Evolutionary conservation across 306 rosid genomes (phyloP).

Genomic region (Ceratonia siliqua): DNA sequence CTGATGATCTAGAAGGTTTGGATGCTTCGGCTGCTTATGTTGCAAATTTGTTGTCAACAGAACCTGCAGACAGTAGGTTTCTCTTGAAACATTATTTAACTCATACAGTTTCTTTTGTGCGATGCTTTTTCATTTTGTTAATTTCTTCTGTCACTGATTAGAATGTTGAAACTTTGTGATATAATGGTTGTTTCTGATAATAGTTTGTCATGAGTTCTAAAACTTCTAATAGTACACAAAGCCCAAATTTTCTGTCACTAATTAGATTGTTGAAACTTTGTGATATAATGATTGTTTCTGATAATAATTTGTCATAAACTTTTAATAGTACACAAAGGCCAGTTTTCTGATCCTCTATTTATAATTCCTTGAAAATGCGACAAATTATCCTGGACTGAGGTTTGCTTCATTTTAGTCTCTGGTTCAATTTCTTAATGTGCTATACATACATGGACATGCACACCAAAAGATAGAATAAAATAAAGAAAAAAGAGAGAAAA

Average conservation of each 20-base stretch:
- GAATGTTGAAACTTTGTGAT: background rate
- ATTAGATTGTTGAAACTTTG: background rate
- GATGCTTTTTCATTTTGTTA: background rate
- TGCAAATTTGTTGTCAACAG: constrained; percentile 88
- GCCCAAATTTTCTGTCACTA: constrained; percentile 2
- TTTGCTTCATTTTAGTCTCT: background rate
- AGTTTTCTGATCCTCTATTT: background rate
- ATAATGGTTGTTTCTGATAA: constrained; percentile 7
- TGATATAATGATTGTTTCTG: background rate
- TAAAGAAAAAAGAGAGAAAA: background rate
- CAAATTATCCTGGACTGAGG: background rate
- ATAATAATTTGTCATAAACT: constrained; percentile 17
- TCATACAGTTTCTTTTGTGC: background rate
- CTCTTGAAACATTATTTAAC: constrained; percentile 12
- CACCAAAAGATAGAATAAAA: constrained; percentile 14
- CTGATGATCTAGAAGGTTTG: constrained; percentile 93
- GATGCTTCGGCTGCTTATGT: constrained; percentile 94
- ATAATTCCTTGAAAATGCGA: background rate
- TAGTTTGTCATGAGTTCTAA: background rate
- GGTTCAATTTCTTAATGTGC: background rate
- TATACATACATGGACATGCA: background rate
- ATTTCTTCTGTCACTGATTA: background rate
- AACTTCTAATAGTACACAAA: background rate
- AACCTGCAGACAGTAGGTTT: constrained; percentile 87
- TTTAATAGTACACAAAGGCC: background rate